phyloP scores from a whole-genome alignment of 345 rosid species.

The Cardiospermum halicacabum region DNA sequence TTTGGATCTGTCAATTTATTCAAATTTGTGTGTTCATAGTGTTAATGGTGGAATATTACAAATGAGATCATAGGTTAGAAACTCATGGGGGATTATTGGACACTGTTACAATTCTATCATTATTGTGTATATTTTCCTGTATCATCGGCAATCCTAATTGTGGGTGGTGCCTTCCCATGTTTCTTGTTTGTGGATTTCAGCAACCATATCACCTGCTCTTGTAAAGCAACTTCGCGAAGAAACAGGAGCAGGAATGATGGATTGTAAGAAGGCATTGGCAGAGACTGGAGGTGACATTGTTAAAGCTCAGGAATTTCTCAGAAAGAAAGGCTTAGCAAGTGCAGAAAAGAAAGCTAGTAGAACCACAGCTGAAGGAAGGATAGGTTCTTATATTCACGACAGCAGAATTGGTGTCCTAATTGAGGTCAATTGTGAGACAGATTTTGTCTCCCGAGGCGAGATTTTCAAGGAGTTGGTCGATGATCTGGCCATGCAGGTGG shows the following conservation, averaged over 20 bases:
- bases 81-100: background rate
- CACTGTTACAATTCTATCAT: background rate
- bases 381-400: slow-evolving; percentile 91
- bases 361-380: slow-evolving; percentile 92
- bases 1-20: background rate
- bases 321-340: slow-evolving; percentile 91
- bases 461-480: slow-evolving; percentile 91
- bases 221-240: slow-evolving; percentile 98
- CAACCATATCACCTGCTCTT: slow-evolving; percentile 66
- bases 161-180: background rate
- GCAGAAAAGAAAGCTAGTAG: slow-evolving; percentile 94
- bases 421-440: slow-evolving; percentile 96
- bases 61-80: slow-evolving; percentile 2
- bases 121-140: background rate
- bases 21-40: no score
- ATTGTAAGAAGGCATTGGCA: slow-evolving; percentile 84
- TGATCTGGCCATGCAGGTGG: slow-evolving; percentile 95
- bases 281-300: slow-evolving; percentile 78
- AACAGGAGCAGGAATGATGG: slow-evolving; percentile 99
- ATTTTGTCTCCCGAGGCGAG: slow-evolving; percentile 92
- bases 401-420: slow-evolving; percentile 89
- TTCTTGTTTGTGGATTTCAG: slow-evolving; percentile 26
- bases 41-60: background rate
- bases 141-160: background rate
- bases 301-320: slow-evolving; percentile 89